Base-by-base conservation (phyloP, 2,329 filamentous ascomycete species). In the Botrytis deweyae region DNA sequence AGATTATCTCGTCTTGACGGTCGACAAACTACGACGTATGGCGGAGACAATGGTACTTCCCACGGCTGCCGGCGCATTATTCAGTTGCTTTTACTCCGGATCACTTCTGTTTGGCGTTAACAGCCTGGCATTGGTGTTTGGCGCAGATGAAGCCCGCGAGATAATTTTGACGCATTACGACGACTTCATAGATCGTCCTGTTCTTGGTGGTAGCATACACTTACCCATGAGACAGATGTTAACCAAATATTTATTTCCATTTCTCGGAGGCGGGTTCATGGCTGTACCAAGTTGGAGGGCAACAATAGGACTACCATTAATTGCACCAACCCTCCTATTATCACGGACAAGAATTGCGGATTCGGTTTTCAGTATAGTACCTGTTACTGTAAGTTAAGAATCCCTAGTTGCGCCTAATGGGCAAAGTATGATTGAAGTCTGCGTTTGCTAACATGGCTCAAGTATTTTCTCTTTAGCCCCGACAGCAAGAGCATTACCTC, bases 271-370 rank as follows among this genome's bases (percentile, higher is more conserved):
- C 10, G 72, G 67, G 16, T 58, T 70, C 16, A 72, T 73, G 59
- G 46, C 49, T 10, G 38, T 75, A 25, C 49, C 68, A 46, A 74
- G 75, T 59, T 77, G 75, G 75, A 76, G 72, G 58, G 40, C 78
- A 12, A 78, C 77, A 74, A 77, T 91, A 42, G 90, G 90, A 2
- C 81, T 93, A 5, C 89, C 91, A 2, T 83, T 93, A 10, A 92
- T 95, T 74, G 91, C 90, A 0, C 85, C 91, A 18, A 86, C 89
- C 2, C 85, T 95, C 14, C 85, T 94, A 18, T 85, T 92, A n/a
- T 91, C 91, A 33, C 86, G 92, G 49, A 89, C 91, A 40, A 86
- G 85, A 3, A 84, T 91, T 66, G 88, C 88, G 44, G 91, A 93
- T 67, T 75, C 75, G 61, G 71, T 76, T 5, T 81, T 80, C 72